Evolutionary conservation across 192 early-diverging fungal species (phyloP), one percentile per base, ranked within the genome.

Genomic region (Chytriomyces sp.): DNA sequence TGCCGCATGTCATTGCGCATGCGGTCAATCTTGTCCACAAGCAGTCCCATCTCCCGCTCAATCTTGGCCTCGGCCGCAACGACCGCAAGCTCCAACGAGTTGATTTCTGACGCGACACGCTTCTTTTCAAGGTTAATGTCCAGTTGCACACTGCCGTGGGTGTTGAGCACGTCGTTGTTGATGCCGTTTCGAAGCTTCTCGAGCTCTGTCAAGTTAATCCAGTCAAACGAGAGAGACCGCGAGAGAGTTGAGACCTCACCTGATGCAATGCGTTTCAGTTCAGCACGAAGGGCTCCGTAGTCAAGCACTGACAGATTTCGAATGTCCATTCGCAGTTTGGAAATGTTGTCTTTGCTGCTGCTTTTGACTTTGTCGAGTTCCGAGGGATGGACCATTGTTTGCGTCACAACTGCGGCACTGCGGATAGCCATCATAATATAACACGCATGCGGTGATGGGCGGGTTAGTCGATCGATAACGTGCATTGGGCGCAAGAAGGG

Each of bases 91-190:
- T 64, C 73, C 61, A 86, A 64, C 43, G 68, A 85, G 43, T 87
- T 89, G 26, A 92, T 83, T 84, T 95, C 94, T 73, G 94, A 92
- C 20, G 92, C 85, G 24, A 95, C 93, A 11, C 96, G 70, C 11
- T 94, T 93, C 80, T 96, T 97, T 74, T 97, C 96, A 79, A 97
- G 77, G 70, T 93, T 95, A 76, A 96, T 81, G 68, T 97, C 96
- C 69, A 97, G 82, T 28, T 92, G 79, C 0, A 95, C 92, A 5
- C 91, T 89, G 0, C 92, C 93, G 80, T 97, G 94, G 18, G 93
- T 92, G 10, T 92, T 82, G 5, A 86, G 89, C 7, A 95, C 89
- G 69, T 95, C 94, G 75, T 95, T 92, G 28, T 91, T 81, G 65
- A 96, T 83, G 63, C 85, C 87, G 62, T 92, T 90, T 62, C 92